These are phyloP conservation scores for Trypanosoma grayi DNA, from an alignment of 208 protist genomes.

Conservation along the genomic window DNA sequence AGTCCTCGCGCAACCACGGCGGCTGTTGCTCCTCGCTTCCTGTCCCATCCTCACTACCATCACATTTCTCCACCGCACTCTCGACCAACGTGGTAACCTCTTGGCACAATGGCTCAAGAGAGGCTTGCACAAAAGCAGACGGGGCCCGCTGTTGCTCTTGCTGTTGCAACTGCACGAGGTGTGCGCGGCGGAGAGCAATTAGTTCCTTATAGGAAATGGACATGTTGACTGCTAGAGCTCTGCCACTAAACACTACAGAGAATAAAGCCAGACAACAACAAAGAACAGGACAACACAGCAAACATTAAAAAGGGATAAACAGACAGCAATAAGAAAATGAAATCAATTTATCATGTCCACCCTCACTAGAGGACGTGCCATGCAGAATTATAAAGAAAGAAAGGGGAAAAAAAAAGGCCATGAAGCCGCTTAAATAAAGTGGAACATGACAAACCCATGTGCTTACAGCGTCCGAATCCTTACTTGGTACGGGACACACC, in stretches of 20 bases:
- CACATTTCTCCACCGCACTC: not conserved
- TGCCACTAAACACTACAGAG: not conserved
- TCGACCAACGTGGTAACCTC: not conserved
- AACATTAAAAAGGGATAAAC: not conserved
- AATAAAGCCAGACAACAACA: conserved; percentile 10
- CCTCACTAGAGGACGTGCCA: not conserved
- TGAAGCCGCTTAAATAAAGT: conserved; percentile 14
- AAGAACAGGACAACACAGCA: conserved; percentile 16
- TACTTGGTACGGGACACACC: conserved; percentile 85
- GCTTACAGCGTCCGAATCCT: no score
- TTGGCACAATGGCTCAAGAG: not conserved
- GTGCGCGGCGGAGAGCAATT: conserved; percentile 77
- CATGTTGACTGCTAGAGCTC: conserved; percentile 31
- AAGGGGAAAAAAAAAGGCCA: conserved; percentile 13
- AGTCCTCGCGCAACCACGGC: conserved; percentile 22
- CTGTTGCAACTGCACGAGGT: conserved; percentile 46
- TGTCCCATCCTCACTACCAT: not conserved
- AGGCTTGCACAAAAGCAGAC: not conserved
- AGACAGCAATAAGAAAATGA: not conserved
- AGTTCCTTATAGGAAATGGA: conserved; percentile 87
- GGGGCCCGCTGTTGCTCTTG: not conserved
- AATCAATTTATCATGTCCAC: not conserved
- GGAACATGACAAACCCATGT: conserved; percentile 18
- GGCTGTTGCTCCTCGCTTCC: conserved; percentile 6
- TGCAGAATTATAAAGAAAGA: conserved; percentile 2